Evolutionary conservation across 2,329 filamentous ascomycete genomes (phyloP), one percentile per base, ranked within the genome.

Genomic region (Dactylellina drechsleri): DNA sequence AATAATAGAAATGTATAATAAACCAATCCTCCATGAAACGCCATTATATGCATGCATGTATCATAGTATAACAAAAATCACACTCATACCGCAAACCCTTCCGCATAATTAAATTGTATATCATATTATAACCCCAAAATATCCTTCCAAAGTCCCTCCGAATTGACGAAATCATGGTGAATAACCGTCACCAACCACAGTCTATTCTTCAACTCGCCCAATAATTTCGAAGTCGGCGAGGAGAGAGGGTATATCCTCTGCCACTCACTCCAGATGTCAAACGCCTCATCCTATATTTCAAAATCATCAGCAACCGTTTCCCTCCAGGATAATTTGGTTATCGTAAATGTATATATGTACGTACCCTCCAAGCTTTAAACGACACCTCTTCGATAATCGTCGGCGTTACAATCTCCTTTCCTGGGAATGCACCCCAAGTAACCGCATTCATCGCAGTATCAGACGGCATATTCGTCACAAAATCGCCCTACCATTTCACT

Each of bases 371-470:
- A 6, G 93, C 92, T 76, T 89, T 87, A 85, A 98, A 98, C 81
- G 91, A 95, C 60, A 97, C 92, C 78, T 93, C 92, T 81, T 98
- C 94, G 79, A 98, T 96, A 80, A 98, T 98, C 1, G 94, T 98
- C 2, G 94, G 94, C 20, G 93, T 96, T 70, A 96, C 88, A 80
- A 98, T 98, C 82, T 98, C 94, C 83, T 97, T 97, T 49, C 92
- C 92, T 0, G 92, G 91, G 83, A 98, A 98, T 0, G 93, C 92
- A 60, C 94, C 94, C 94, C 94, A 98, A 0, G 95, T 99, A 1
- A 99, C 95, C 0, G 94, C 93, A 80, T 98, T 97, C 31, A 96
- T 81, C 16, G 79, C 79, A 40, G 79, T 79, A 54, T 81, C 76
- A 8, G 71, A 66, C 18, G 75, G 59, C 59, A 79, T 73, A 54